phyloP scores from a whole-genome alignment of 2,329 filamentous ascomycete species.

The Whalleya microplaca region DNA sequence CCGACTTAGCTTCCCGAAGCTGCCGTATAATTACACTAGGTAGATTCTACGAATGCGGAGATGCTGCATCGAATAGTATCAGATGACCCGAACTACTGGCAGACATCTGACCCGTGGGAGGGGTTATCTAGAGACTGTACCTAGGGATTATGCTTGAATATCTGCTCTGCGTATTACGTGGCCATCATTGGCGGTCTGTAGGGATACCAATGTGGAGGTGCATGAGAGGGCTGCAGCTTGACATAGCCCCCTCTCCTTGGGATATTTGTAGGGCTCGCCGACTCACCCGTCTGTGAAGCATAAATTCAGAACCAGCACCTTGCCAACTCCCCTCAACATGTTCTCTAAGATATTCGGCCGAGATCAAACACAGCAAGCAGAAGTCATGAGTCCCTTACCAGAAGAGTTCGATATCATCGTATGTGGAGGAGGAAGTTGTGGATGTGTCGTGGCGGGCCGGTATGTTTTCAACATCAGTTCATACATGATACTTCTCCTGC shows the following conservation, averaged over 20 bases:
- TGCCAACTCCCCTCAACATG: slow-evolving; percentile 14
- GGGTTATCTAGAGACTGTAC: slow-evolving; percentile 17
- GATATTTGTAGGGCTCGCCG: slow-evolving; percentile 28
- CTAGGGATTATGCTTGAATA: slow-evolving; percentile 19
- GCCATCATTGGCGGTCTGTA: slow-evolving; percentile 27
- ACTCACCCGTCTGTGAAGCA: slow-evolving; percentile 20
- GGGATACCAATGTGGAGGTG: slow-evolving; percentile 9
- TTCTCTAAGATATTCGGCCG: slow-evolving; percentile 24
- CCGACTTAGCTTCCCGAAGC: slow-evolving; percentile 13
- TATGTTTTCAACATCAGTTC: slow-evolving; percentile 37
- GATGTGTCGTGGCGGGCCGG: slow-evolving; percentile 61
- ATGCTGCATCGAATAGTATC: slow-evolving; percentile 32
- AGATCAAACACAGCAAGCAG: slow-evolving; percentile 16
- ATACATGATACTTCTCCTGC: slow-evolving; percentile 24
- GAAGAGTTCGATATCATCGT: slow-evolving; percentile 84
- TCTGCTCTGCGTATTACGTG: slow-evolving; percentile 6
- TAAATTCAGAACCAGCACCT: slow-evolving; percentile 27
- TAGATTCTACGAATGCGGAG: slow-evolving; percentile 14
- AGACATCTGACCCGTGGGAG: slow-evolving; percentile 25
- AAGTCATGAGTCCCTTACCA: slow-evolving; percentile 53
- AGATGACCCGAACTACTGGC: slow-evolving; percentile 30
- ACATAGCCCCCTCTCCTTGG: slow-evolving; percentile 27
- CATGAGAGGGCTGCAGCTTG: slow-evolving; percentile 14
- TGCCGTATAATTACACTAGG: slow-evolving; percentile 14
- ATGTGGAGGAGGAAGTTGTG: slow-evolving; percentile 73